Percentiles rank a stretch among this genome's conserved stretches.
Evolutionary conservation across 2,329 filamentous ascomycete species (phyloP).

Genomic region (Microascus cirrosus): DNA sequence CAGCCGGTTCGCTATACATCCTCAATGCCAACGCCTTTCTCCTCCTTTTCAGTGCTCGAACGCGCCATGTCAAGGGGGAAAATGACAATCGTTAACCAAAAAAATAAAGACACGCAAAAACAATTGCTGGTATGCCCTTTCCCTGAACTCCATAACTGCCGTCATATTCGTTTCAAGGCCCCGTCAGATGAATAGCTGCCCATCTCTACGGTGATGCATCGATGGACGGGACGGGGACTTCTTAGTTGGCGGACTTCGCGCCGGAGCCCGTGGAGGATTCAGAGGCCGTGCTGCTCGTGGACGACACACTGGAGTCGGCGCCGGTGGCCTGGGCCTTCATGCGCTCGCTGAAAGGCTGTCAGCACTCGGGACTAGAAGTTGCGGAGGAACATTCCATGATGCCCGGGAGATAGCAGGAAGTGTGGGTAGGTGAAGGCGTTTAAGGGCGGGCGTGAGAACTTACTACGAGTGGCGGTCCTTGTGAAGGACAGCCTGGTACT

Average conservation of each 20-base stretch:
- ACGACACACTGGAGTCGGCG: constrained; percentile 20
- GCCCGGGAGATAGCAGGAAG: too few relatives aligned
- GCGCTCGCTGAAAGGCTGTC: constrained; percentile 21
- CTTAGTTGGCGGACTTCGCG: constrained; percentile 7
- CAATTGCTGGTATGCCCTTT: not conserved
- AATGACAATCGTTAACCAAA: not conserved
- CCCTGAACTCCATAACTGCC: not conserved
- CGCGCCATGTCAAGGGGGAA: not conserved
- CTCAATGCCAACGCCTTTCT: not conserved
- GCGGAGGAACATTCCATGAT: too few relatives aligned
- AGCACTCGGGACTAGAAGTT: not conserved
- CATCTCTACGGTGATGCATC: too few relatives aligned
- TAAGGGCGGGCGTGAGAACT: constrained; percentile 9
- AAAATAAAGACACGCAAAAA: not conserved
- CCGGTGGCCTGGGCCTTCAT: constrained; percentile 22
- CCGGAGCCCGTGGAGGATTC: not conserved
- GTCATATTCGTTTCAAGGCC: not conserved
- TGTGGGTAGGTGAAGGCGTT: not conserved
- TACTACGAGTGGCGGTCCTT: constrained; percentile 32
- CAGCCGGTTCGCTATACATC: not conserved
- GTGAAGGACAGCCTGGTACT: constrained; percentile 26
- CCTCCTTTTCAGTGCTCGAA: not conserved
- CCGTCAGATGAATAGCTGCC: not conserved
- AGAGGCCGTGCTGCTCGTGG: constrained; percentile 6
- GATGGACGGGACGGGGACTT: not conserved